Percentiles rank a stretch among this genome's conserved stretches.
Conservation (phyloP, 1,284 basidiomycete genomes). For the Cutaneotrichosporon dermatis region DNA sequence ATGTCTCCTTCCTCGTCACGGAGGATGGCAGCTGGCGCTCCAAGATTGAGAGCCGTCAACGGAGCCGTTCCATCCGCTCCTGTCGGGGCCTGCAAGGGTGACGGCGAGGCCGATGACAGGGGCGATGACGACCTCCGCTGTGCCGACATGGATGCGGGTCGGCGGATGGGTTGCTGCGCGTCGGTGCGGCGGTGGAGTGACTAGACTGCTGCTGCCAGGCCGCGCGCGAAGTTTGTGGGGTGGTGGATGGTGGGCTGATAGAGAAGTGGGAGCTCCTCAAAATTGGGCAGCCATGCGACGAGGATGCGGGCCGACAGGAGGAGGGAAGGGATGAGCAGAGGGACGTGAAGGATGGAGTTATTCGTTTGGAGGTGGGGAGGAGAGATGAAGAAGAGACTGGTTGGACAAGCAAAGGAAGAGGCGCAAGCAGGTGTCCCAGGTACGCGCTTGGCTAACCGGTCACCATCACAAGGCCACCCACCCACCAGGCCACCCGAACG, state of each 20-base stretch:
- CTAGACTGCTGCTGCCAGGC: neutral
- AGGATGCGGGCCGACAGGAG: too few species aligned
- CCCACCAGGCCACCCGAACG: too few species aligned
- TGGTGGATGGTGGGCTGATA: neutral
- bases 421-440: too few species aligned
- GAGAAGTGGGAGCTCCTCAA: too few species aligned
- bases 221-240: neutral
- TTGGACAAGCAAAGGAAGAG: too few species aligned
- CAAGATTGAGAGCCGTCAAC: conserved; percentile 10
- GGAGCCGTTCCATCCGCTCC: conserved; percentile 1
- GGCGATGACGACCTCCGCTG: conserved; percentile 21
- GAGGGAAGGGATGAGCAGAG: too few species aligned
- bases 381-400: too few species aligned
- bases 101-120: conserved; percentile 21
- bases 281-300: too few species aligned
- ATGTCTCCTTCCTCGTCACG: conserved; percentile 12
- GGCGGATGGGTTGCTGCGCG: neutral
- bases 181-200: neutral
- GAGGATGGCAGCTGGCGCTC: neutral
- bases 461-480: too few species aligned
- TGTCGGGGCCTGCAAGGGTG: conserved; percentile 13
- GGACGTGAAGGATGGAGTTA: too few species aligned
- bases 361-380: too few species aligned
- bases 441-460: too few species aligned
- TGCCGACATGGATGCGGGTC: conserved; percentile 14